Base-by-base conservation (phyloP, 305 asterid genomes). In the Fraxinus sp. region DNA sequence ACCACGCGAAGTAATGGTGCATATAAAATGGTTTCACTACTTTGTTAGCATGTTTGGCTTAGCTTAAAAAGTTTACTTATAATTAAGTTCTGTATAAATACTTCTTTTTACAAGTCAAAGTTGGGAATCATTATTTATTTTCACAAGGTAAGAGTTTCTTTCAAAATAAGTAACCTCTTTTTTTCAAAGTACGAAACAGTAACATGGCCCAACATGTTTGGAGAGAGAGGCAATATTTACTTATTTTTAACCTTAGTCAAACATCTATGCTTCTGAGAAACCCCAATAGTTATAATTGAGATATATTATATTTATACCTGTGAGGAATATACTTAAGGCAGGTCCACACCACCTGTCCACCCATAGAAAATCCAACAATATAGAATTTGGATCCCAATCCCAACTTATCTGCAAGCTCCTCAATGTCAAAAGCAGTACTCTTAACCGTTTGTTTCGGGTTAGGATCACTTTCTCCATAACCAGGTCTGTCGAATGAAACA, bases 281-380 rank as follows among this genome's bases (percentile, higher is more conserved):
- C 59, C 71, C 28, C 14, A 62, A 36, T 36, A 1, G 13, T 20
- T 52, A 4, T 20, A 10, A 79, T 32, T 13, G 20, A n/a, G 37
- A 37, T 5, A 44, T 74, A 83, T 22, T 22, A 22, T 22, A 22
- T 22, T 39, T 18, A 46, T 87, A 91, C 99, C 99, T 94, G 77
- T 94, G 98, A 86, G 99, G 99, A 74, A 95, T 95, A 84, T 95
- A 90, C 82, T 94, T 92, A 84, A 95, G 94, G 89, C 92, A 92
- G 32, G 94, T 82, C 98, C 98, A 95, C 16, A 86, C 90, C 70
- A 86, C 83, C 86, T 94, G 97, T 30, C 98, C 99, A 2, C 99
- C 99, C 97, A 94, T 83, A 13, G 97, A 94, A 88, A 89, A 87
- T 20, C 97, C 98, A 71, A 85, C 64, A 4, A 93, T 86, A 78